Evolutionary conservation across 345 rosid genomes (phyloP).

Genomic region (Sapria himalayana): DNA sequence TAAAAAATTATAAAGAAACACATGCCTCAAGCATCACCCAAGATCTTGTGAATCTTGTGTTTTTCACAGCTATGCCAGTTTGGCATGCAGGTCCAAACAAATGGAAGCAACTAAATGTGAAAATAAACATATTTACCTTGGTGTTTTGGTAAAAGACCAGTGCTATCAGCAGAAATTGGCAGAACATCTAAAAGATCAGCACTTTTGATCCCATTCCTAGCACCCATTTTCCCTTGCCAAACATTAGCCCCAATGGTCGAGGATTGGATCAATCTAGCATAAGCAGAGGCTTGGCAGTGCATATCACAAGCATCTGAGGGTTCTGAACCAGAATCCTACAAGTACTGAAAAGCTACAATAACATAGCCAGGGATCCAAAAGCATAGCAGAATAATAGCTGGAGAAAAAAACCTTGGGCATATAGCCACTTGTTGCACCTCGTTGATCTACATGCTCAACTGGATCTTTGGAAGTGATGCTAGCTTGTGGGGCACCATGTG

Average conservation of each 20-base stretch:
- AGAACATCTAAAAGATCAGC: slow-evolving; percentile 22
- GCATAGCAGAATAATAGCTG: neutral
- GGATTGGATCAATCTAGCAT: slow-evolving; percentile 43
- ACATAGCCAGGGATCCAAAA: neutral
- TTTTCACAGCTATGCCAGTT: too few relatives aligned
- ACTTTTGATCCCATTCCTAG: slow-evolving; percentile 14
- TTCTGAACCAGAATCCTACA: slow-evolving; percentile 13
- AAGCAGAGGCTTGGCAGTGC: slow-evolving; percentile 53
- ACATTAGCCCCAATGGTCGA: slow-evolving; percentile 13
- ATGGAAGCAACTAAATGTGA: neutral
- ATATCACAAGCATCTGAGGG: slow-evolving; percentile 18
- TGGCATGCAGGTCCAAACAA: neutral
- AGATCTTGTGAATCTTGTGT: too few relatives aligned
- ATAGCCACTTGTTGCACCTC: slow-evolving; percentile 11
- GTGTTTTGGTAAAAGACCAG: slow-evolving; percentile 50
- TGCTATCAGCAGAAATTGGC: slow-evolving; percentile 70
- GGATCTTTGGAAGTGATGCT: slow-evolving; percentile 1
- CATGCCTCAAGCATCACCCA: too few relatives aligned
- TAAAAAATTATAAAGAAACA: too few relatives aligned
- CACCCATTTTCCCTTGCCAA: slow-evolving; percentile 10
- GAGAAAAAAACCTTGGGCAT: slow-evolving; percentile 21
- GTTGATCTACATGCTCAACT: slow-evolving; percentile 12
- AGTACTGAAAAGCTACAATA: neutral
- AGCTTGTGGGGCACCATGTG: slow-evolving; percentile 2
- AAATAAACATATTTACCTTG: slow-evolving; percentile 20